These are phyloP conservation scores for Saturnispora quitensis DNA, from an alignment of 805 yeast species.

Conservation along the genomic window DNA sequence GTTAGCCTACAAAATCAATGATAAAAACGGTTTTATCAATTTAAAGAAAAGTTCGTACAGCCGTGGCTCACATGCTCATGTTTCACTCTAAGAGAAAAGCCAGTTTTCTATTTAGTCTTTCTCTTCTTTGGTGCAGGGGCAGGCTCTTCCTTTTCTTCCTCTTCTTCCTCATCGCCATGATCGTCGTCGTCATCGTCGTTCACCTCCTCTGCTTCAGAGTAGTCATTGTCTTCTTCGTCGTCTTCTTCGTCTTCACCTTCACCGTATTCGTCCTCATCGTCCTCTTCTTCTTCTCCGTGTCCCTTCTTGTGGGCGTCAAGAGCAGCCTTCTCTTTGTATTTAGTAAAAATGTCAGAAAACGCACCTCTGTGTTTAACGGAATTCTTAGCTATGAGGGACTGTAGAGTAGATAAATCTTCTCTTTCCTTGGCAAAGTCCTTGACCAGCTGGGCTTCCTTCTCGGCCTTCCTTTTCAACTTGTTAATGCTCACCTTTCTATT, in stretches of 20 bases:
- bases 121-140: constrained; percentile 1
- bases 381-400: constrained; percentile 8
- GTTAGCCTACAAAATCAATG: neutral
- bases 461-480: constrained; percentile 40
- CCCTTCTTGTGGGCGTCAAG: neutral
- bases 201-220: neutral
- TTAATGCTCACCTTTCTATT: constrained; percentile 39
- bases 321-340: neutral
- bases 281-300: constrained; percentile 3
- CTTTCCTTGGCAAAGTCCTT: neutral
- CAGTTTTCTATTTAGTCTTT: neutral
- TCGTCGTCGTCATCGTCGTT: constrained; percentile 4
- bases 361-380: constrained; percentile 3
- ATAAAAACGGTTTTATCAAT: neutral
- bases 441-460: constrained; percentile 61
- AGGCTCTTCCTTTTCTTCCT: neutral
- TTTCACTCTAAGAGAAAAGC: neutral
- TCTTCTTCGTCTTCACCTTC: neutral
- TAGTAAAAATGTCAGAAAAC: constrained; percentile 4
- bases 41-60: neutral
- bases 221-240: constrained; percentile 2
- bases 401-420: neutral
- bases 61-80: neutral
- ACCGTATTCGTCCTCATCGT: neutral
- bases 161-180: neutral